Conservation (phyloP, 1,284 basidiomycete genomes). For the Ustilago sp. region DNA sequence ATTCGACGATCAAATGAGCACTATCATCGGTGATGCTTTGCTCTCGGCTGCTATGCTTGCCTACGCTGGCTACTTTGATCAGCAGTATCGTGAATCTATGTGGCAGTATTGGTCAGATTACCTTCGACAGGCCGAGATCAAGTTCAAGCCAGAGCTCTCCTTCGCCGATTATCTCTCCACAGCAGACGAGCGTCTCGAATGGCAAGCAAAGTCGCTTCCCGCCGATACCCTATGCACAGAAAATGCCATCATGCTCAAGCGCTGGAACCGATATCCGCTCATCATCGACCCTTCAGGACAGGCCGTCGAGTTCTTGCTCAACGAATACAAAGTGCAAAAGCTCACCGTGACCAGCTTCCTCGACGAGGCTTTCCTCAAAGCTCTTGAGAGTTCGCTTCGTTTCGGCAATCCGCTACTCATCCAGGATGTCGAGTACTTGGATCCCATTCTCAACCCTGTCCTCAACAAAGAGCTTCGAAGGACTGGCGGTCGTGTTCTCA, state of each 20-base stretch:
- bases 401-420: conserved; percentile 98
- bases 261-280: conserved; percentile 96
- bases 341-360: conserved; percentile 98
- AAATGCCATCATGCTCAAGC: conserved; percentile 96
- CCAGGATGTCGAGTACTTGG: conserved; percentile 96
- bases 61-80: conserved; percentile 98
- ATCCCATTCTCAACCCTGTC: conserved; percentile 97
- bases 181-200: conserved; percentile 93
- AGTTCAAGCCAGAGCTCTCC: conserved; percentile 90
- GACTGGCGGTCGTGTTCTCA: conserved; percentile 91
- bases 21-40: conserved; percentile 95
- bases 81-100: conserved; percentile 96
- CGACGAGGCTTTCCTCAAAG: conserved; percentile 98
- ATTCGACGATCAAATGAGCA: conserved; percentile 98
- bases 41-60: conserved; percentile 96
- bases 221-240: conserved; percentile 95
- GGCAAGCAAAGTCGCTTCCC: conserved; percentile 94
- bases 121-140: conserved; percentile 87
- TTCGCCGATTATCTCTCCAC: conserved; percentile 96
- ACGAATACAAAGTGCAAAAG: conserved; percentile 95
- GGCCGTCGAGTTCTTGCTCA: conserved; percentile 91
- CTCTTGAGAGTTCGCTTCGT: conserved; percentile 96
- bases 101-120: conserved; percentile 95
- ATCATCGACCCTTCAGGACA: conserved; percentile 99
- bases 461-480: conserved; percentile 94